A percentile compares a stretch with the other conserved stretches of the same genome.
Conservation (phyloP, 140 eudicot species). For the Anethum foeniculum region DNA sequence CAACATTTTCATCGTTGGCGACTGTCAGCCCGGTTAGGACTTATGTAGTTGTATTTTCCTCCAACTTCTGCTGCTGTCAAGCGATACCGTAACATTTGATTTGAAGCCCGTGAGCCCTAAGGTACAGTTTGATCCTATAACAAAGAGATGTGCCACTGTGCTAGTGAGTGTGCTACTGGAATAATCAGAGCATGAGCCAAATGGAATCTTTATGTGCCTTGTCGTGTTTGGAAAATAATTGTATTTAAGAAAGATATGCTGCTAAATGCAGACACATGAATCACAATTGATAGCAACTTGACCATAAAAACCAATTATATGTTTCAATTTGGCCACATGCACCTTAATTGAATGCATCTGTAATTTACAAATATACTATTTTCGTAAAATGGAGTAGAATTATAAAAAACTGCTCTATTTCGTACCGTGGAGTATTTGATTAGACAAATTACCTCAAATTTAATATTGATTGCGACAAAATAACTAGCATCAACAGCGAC, state of each 20-base stretch:
- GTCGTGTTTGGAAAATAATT: not conserved
- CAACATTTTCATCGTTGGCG: not conserved
- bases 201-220: conserved; percentile 6
- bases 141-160: not conserved
- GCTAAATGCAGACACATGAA: not conserved
- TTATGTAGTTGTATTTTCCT: not conserved
- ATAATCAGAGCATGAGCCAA: not conserved
- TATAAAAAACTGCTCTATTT: not conserved
- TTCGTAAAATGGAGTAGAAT: not conserved
- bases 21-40: not conserved
- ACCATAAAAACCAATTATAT: not conserved
- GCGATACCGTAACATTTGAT: not conserved
- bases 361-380: not conserved
- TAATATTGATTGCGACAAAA: conserved; percentile 42
- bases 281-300: not conserved
- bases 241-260: not conserved
- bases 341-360: not conserved
- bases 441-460: conserved; percentile 33
- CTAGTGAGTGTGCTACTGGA: not conserved
- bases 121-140: not conserved
- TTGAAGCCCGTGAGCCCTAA: not conserved
- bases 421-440: not conserved
- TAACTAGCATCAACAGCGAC: conserved; percentile 43
- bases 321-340: not conserved
- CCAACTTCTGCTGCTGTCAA: not conserved